Evolutionary conservation across 148 eudicot genomes (phyloP).

Genomic region (Amaranthus cruentus): DNA sequence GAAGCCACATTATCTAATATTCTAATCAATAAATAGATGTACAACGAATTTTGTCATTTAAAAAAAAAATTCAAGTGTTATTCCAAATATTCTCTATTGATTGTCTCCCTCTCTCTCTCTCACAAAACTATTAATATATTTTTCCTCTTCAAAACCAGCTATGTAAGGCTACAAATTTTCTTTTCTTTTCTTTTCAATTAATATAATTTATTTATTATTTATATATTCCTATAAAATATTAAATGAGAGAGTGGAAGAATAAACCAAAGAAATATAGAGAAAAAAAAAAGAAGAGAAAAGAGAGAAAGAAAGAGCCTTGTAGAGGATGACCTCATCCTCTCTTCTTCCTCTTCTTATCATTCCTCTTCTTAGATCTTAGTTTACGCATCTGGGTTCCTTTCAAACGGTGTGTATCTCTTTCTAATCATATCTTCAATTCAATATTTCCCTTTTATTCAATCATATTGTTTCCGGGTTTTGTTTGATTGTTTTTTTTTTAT

Average conservation of each 20-base stretch:
- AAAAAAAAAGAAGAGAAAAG: slow-evolving; percentile 30
- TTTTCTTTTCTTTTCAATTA: too few species aligned
- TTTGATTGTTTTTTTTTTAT: slow-evolving; percentile 9
- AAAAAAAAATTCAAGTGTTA: too few species aligned
- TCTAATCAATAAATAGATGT: too few species aligned
- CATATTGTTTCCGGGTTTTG: slow-evolving; percentile 18
- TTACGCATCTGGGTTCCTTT: slow-evolving; percentile 45
- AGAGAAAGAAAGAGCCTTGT: slow-evolving; percentile 40
- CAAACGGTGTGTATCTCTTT: slow-evolving; percentile 32
- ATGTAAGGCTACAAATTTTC: too few species aligned
- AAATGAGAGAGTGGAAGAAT: slow-evolving; percentile 30
- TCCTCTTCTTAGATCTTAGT: slow-evolving; percentile 54
- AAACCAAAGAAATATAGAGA: slow-evolving; percentile 41
- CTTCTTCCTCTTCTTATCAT: slow-evolving; percentile 36
- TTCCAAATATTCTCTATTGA: too few species aligned
- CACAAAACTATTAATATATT: too few species aligned
- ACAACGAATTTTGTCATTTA: too few species aligned
- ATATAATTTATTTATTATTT: too few species aligned
- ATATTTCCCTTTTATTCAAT: not conserved
- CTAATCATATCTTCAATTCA: not conserved
- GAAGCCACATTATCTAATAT: too few species aligned
- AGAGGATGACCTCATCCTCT: slow-evolving; percentile 58
- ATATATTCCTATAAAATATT: not conserved
- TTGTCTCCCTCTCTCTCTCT: too few species aligned
- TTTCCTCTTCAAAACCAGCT: too few species aligned